A percentile compares a stretch with the other conserved stretches of the same genome.
Evolutionary conservation across 805 yeast species (phyloP).

Genomic region (Hanseniaspora nectarophila): DNA sequence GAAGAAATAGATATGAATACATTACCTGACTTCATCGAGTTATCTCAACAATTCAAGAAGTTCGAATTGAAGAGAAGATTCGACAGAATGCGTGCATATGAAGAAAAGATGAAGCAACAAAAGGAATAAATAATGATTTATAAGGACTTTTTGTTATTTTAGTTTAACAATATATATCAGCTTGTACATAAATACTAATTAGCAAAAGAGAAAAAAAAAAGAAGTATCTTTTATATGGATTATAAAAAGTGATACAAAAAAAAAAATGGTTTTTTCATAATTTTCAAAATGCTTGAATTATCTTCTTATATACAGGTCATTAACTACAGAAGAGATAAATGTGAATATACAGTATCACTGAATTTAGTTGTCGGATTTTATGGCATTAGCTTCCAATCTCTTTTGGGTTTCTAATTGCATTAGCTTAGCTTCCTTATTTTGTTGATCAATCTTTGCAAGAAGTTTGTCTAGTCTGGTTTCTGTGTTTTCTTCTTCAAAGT

Average conservation of each 20-base stretch:
- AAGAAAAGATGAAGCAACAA: background rate
- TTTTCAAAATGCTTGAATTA: too few relatives aligned
- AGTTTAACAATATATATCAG: background rate
- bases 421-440: conserved; percentile 25
- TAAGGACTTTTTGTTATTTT: background rate
- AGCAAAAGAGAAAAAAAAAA: background rate
- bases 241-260: too few relatives aligned
- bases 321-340: too few relatives aligned
- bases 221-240: background rate
- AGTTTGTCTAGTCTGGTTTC: conserved; percentile 40
- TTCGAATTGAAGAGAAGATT: conserved; percentile 12
- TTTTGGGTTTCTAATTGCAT: conserved; percentile 21
- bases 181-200: too few relatives aligned
- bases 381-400: conserved; percentile 31
- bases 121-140: too few relatives aligned
- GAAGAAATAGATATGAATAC: conserved; percentile 1
- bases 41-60: conserved; percentile 10
- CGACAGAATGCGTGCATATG: conserved; percentile 6
- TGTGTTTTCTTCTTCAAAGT: conserved; percentile 1
- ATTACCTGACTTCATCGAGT: background rate
- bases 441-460: conserved; percentile 26
- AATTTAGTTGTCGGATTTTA: conserved; percentile 20
- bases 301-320: too few relatives aligned
- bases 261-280: too few relatives aligned
- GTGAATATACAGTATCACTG: too few relatives aligned